Base-by-base conservation (phyloP, 345 rosid species). In the Balakata baccata region DNA sequence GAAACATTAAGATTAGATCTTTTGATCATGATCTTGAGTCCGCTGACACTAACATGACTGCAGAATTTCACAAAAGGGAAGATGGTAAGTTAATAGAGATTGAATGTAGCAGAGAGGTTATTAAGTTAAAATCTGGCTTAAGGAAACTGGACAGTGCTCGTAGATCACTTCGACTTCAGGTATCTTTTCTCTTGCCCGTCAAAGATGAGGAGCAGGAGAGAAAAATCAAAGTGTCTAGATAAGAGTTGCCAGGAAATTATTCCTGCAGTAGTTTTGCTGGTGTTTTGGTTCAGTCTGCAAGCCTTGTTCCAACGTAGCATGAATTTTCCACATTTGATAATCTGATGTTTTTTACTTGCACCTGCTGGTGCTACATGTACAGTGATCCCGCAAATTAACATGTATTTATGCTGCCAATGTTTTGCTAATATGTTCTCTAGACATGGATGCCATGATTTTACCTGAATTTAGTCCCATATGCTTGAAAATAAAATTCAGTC, bases 61-160 rank as follows among this genome's bases (percentile, higher is more conserved):
- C 60, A 34, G 59, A 34, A 34, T 70, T 63, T 9, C 49, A 41
- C 12, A 46, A 47, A 56, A 39, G 52, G 37, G 66, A 57, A 39
- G 63, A 80, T 29, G 68, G 58, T 29, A 70, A 38, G 11, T 14
- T 57, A 37, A 13, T 61, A 61, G 68, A 41, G 60, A 54, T 13
- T 68, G 71, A 68, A 45, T 20, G 18, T 39, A 66, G 43, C 11
- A n/a, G 54, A 38, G 58, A 76, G 67, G 80, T 66, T 60, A 37
- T 37, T 14, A 50, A 3, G 18, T 66, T 75, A 50, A 84, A 81
- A 74, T 73, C 87, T 54, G 84, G 87, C 78, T 62, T 82, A 38
- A 80, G 81, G 76, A 80, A 85, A 76, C 16, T 37, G 11, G 83
- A 79, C 59, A 69, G 86, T 70, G 74, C 14, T 64, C 22, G 80